These are phyloP conservation scores for Cicer judaicum DNA, from an alignment of 306 rosid species.

Conservation along the genomic window DNA sequence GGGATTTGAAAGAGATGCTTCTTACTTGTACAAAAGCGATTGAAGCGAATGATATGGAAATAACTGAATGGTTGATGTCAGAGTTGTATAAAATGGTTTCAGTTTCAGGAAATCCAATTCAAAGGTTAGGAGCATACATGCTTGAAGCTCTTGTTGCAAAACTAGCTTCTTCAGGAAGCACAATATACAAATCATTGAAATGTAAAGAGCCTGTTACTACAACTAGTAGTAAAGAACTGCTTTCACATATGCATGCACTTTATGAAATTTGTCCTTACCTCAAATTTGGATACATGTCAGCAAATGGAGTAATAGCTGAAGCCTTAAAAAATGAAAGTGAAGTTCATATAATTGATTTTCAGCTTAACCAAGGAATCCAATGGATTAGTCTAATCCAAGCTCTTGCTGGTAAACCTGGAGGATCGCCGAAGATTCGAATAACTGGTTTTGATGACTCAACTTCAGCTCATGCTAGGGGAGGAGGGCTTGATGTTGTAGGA, in stretches of 20 bases:
- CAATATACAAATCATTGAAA: conserved; percentile 72
- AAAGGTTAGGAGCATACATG: conserved; percentile 86
- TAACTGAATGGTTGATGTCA: conserved; percentile 68
- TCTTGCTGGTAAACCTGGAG: conserved; percentile 72
- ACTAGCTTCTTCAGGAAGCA: conserved; percentile 82
- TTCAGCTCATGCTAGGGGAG: conserved; percentile 81
- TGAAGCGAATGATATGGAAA: conserved; percentile 60
- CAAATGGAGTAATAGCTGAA: conserved; percentile 94
- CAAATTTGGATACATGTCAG: conserved; percentile 90
- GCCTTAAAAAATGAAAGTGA: conserved; percentile 67
- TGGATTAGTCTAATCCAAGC: conserved; percentile 84
- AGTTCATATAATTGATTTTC: conserved; percentile 90
- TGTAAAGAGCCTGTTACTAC: conserved; percentile 69
- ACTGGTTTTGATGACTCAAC: conserved; percentile 76
- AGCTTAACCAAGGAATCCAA: conserved; percentile 83
- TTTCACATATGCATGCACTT: conserved; percentile 79
- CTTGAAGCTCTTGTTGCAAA: conserved; percentile 89
- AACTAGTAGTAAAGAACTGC: conserved; percentile 60
- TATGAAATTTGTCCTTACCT: conserved; percentile 85
- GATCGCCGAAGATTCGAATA: conserved; percentile 79
- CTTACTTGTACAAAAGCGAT: conserved; percentile 77
- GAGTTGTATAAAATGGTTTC: conserved; percentile 78
- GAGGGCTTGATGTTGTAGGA: conserved; percentile 74
- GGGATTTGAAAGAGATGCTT: conserved; percentile 76
- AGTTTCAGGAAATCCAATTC: conserved; percentile 76